These are phyloP conservation scores for Sophora flavescens DNA, from an alignment of 306 rosid genomes.

Conservation along the genomic window DNA sequence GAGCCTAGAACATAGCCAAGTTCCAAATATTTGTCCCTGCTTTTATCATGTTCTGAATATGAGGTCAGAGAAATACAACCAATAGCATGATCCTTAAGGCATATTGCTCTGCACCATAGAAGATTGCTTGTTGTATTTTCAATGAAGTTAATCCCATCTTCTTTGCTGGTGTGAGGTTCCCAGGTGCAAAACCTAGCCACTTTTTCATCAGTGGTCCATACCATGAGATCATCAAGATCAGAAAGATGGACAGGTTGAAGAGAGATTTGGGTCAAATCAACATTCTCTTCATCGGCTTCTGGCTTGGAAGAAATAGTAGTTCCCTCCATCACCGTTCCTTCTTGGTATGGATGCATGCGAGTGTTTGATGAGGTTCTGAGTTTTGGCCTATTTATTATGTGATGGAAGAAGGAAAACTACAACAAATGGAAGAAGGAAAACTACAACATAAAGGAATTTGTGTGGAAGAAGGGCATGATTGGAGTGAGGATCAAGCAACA, in stretches of 20 bases:
- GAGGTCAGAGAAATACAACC: constrained; percentile 58
- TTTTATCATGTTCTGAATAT: constrained; percentile 38
- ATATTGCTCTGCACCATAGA: constrained; percentile 70
- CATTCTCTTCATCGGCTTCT: constrained; percentile 12
- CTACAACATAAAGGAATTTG: neutral
- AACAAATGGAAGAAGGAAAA: no score
- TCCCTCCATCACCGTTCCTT: constrained; percentile 31
- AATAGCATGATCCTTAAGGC: constrained; percentile 60
- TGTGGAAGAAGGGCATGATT: constrained; percentile 8
- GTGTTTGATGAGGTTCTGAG: constrained; percentile 11
- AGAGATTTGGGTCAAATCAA: constrained; percentile 48
- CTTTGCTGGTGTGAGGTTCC: constrained; percentile 66
- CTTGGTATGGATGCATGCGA: neutral
- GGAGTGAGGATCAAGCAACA: no score
- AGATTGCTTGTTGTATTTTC: constrained; percentile 38
- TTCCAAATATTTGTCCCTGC: constrained; percentile 53
- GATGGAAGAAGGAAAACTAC: neutral
- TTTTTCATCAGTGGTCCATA: constrained; percentile 64
- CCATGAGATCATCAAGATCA: constrained; percentile 78
- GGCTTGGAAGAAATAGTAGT: constrained; percentile 13
- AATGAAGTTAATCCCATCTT: constrained; percentile 56
- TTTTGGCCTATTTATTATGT: constrained; percentile 24
- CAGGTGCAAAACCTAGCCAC: constrained; percentile 63
- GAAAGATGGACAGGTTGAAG: constrained; percentile 59
- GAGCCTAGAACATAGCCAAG: constrained; percentile 72